Conservation (phyloP, 768 basidiomycete species). For the Naematelia encephala region DNA sequence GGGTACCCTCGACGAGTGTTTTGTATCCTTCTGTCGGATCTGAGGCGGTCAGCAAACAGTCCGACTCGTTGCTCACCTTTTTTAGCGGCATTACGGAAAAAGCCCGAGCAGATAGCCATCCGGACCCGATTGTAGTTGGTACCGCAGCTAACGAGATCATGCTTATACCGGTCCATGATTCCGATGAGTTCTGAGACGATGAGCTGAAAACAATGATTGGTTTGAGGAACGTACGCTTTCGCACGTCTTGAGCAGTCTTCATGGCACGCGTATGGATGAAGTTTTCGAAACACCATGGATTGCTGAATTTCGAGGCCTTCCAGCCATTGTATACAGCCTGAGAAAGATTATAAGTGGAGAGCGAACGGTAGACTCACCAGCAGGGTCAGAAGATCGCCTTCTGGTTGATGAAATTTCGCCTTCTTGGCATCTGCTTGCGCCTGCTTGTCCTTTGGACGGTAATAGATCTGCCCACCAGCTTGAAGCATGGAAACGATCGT, state of each 20-base stretch:
- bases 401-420: constrained; percentile 97
- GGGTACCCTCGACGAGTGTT: constrained; percentile 59
- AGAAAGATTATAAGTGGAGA: constrained; percentile 59
- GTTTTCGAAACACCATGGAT: constrained; percentile 99
- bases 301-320: constrained; percentile 93
- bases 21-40: constrained; percentile 88
- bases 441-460: constrained; percentile 99
- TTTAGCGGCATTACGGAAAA: constrained; percentile 97
- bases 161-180: constrained; percentile 99
- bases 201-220: constrained; percentile 1
- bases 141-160: constrained; percentile 78
- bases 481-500: constrained; percentile 97
- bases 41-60: constrained; percentile 15
- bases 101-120: constrained; percentile 93
- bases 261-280: constrained; percentile 97
- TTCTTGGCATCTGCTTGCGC: constrained; percentile 99
- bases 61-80: constrained; percentile 67
- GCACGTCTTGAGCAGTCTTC: constrained; percentile 93
- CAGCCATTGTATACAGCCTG: constrained; percentile 94
- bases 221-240: constrained; percentile 61
- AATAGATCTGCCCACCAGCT: constrained; percentile 86
- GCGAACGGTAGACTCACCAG: constrained; percentile 51
- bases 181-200: constrained; percentile 67
- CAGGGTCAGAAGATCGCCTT: constrained; percentile 73
- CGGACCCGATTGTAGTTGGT: constrained; percentile 88